Evolutionary conservation across 2,329 filamentous ascomycete species (phyloP), one percentile per base, ranked within the genome.

Genomic region (Sporothrix curviconia): DNA sequence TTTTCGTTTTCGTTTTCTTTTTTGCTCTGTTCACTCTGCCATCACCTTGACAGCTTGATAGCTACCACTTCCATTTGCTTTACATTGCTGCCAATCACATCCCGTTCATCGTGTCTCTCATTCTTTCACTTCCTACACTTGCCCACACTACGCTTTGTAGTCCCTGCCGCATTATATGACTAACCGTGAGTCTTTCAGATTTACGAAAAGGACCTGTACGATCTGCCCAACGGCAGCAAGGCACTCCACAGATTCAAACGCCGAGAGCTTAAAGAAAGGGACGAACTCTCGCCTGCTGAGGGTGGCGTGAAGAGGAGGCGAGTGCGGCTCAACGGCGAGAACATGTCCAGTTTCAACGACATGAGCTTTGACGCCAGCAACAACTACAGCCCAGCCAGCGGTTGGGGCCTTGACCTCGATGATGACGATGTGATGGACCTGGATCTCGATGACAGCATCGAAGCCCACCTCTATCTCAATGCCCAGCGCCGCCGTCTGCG

Each of bases 171-270:
- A n/a, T n/a, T n/a, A n/a, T n/a, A n/a, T n/a, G n/a, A n/a, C 43
- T 47, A 32, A 39, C 28, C 15, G 11, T 28, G 17, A 7, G 30
- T 11, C 12, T 28, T 19, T 19, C 39, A 61, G 59, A n/a, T 56
- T 15, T 28, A 55, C 12, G 43, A 56, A 14, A 14, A n/a, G n/a
- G n/a, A 32, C 3, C 28, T 63, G 4, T 32, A 32, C 17, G 30
- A 17, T 4, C 51, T 63, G 4, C 56, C 62, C 8, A 65, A 65
- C 63, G 63, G 63, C 52, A 39, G 47, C 12, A 52, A 53, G 14
- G 61, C 59, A 2, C 49, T 64, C 1, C 28, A 49, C 11, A 22
- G 7, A 2, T 65, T 60, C 32, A 59, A 47, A 34, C 59, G 54
- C 8, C 55, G 14, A 15, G 55, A 55, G 12, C 25, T 24, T 14